Base-by-base conservation (phyloP, 2,329 filamentous ascomycete genomes). In the Fusarium hainanense region DNA sequence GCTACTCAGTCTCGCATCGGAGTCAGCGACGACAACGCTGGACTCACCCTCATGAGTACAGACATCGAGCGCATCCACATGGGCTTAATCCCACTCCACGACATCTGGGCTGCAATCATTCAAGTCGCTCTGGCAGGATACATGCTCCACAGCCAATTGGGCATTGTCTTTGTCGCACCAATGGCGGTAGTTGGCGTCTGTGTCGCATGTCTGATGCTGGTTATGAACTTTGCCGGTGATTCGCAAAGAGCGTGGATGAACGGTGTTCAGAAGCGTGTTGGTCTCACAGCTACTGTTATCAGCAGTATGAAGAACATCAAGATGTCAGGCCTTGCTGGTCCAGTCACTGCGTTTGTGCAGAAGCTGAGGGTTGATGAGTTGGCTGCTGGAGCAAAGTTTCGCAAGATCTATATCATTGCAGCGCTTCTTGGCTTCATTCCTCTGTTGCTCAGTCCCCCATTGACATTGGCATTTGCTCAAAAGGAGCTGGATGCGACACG, bases 11-110 rank as follows among this genome's bases (percentile, higher is more conserved):
- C 78, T 14, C 75, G 75, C 7, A 59, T 79, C 6, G 75, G 75
- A 0, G 70, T 73, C 0, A 72, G 77, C 4, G 78, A 81, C 21
- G 78, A 82, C 20, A 76, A 79, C 4, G 79, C 81, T 0, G 78
- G 82, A 0, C 67, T 85, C 54, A 84, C 83, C 0, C 75, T 85
- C 7, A 85, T 85, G 83, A 83, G 79, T 61, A 79, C 81, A 7
- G 84, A 86, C 48, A 76, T 85, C 12, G 83, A 84, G 60, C 77
- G 80, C 13, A 79, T 85, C 10, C 72, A 76, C 5, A 47, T 72
- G 1, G 82, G 81, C 0, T 68, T 78, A 6, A 58, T 73, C 6
- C 66, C 65, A 3, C 56, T 83, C 27, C 84, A 84, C 55, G 79
- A 83, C 18, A 61, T 79, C 9, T 84, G 82, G 82, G 79, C 77